phyloP scores from a whole-genome alignment of 805 yeast species.

The Clavispora santaluciae region DNA sequence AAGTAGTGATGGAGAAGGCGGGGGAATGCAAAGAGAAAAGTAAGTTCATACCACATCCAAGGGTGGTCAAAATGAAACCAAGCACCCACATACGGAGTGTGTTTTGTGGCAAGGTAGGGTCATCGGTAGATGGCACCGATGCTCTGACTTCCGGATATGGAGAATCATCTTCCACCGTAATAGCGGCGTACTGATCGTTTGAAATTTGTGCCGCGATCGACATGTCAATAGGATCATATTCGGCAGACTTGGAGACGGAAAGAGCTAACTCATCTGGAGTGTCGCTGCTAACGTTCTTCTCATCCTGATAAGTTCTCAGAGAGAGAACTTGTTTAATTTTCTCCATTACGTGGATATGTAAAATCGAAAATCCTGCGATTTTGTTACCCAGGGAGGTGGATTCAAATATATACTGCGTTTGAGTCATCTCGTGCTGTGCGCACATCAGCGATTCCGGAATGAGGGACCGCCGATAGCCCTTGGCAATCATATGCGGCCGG shows the following conservation, averaged over 20 bases:
- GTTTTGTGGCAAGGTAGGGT: slow-evolving; percentile 44
- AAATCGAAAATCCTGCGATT: too few relatives aligned
- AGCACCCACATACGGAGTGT: slow-evolving; percentile 54
- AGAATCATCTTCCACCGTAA: slow-evolving; percentile 17
- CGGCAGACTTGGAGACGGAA: slow-evolving; percentile 12
- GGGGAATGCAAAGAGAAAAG: slow-evolving; percentile 59
- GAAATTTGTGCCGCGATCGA: slow-evolving; percentile 12
- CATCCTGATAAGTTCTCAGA: slow-evolving; percentile 7
- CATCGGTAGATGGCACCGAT: slow-evolving; percentile 51
- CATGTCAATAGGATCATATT: slow-evolving; percentile 15
- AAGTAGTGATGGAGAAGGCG: slow-evolving; percentile 43
- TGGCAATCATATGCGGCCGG: not conserved
- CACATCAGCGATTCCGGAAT: not conserved
- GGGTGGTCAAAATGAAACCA: slow-evolving; percentile 45
- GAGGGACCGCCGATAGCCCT: not conserved
- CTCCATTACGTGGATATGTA: slow-evolving; percentile 10
- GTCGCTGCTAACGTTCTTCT: slow-evolving; percentile 9
- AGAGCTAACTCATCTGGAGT: slow-evolving; percentile 7
- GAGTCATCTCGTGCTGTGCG: not conserved
- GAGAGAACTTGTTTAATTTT: slow-evolving; percentile 12
- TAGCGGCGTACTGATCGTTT: slow-evolving; percentile 16
- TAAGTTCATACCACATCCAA: slow-evolving; percentile 57
- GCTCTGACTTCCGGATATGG: slow-evolving; percentile 69
- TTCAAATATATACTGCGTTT: not conserved
- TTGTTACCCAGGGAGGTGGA: too few relatives aligned